Conservation (phyloP, 371 early-diverging fungal genomes). For the Lichtheimia ramosa region DNA sequence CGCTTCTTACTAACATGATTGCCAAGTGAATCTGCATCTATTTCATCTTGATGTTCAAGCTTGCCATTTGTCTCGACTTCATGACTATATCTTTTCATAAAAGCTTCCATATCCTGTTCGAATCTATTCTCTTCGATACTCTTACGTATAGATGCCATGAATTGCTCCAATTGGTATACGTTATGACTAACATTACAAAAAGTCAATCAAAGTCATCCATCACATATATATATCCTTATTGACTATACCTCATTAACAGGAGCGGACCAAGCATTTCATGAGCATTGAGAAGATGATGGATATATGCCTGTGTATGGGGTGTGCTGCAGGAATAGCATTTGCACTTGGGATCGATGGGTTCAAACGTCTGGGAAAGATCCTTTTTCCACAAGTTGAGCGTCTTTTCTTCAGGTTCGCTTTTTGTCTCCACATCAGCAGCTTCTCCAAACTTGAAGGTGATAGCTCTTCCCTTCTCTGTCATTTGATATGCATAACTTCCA, state of each 20-base stretch:
- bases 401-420: conserved; percentile 21
- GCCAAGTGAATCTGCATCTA: conserved; percentile 40
- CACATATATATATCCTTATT: too few relatives aligned
- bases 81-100: conserved; percentile 48
- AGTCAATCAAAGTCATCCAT: background rate
- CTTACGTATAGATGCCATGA: conserved; percentile 62
- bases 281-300: conserved; percentile 73
- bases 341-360: conserved; percentile 62
- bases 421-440: background rate
- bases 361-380: conserved; percentile 51
- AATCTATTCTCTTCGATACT: conserved; percentile 60
- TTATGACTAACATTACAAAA: conserved; percentile 57
- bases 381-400: conserved; percentile 58
- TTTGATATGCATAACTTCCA: conserved; percentile 51
- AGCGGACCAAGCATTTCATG: conserved; percentile 83
- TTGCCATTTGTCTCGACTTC: conserved; percentile 29
- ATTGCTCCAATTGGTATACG: conserved; percentile 60
- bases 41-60: conserved; percentile 38
- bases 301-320: conserved; percentile 72
- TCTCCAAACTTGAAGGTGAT: conserved; percentile 42
- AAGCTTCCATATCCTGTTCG: conserved; percentile 39
- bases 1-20: conserved; percentile 44
- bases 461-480: conserved; percentile 47
- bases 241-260: conserved; percentile 63
- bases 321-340: conserved; percentile 68